phyloP scores from a whole-genome alignment of 306 rosid genomes.

The Elaeagnus macrophylla region DNA sequence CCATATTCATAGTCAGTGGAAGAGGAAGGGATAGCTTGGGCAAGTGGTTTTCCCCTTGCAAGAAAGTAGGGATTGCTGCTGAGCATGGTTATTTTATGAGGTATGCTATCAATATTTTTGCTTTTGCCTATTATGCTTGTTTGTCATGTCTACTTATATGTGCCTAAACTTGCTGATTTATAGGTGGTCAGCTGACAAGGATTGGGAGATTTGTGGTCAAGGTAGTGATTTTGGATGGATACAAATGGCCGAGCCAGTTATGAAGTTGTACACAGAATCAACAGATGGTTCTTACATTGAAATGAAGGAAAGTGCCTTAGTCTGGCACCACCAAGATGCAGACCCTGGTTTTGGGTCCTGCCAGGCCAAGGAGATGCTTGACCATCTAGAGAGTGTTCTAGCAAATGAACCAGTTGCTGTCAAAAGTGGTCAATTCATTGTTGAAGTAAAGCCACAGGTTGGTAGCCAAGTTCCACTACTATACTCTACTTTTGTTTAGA shows the following conservation, averaged over 20 bases:
- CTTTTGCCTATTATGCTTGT: background rate
- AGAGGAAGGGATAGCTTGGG: conserved; percentile 43
- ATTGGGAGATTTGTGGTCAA: conserved; percentile 51
- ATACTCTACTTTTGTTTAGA: background rate
- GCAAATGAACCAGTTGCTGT: conserved; percentile 64
- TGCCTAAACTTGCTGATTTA: background rate
- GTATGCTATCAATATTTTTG: conserved; percentile 14
- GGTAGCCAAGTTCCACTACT: background rate
- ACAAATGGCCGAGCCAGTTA: conserved; percentile 56
- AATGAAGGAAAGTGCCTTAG: conserved; percentile 56
- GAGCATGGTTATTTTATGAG: conserved; percentile 55
- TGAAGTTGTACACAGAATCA: conserved; percentile 54
- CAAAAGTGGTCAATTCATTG: conserved; percentile 57
- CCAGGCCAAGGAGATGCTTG: conserved; percentile 66
- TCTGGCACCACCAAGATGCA: conserved; percentile 70
- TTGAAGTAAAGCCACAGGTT: conserved; percentile 75
- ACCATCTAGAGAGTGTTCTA: conserved; percentile 61
- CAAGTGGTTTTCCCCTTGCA: conserved; percentile 48
- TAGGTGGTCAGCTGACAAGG: conserved; percentile 52
- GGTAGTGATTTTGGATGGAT: conserved; percentile 47
- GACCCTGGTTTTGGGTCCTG: conserved; percentile 57
- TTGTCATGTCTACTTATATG: background rate
- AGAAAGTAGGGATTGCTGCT: conserved; percentile 50
- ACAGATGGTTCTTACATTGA: conserved; percentile 62
- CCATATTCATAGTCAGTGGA: conserved; percentile 51